Base-by-base conservation (phyloP, 2,329 filamentous ascomycete species). In the Beauveria varroae region DNA sequence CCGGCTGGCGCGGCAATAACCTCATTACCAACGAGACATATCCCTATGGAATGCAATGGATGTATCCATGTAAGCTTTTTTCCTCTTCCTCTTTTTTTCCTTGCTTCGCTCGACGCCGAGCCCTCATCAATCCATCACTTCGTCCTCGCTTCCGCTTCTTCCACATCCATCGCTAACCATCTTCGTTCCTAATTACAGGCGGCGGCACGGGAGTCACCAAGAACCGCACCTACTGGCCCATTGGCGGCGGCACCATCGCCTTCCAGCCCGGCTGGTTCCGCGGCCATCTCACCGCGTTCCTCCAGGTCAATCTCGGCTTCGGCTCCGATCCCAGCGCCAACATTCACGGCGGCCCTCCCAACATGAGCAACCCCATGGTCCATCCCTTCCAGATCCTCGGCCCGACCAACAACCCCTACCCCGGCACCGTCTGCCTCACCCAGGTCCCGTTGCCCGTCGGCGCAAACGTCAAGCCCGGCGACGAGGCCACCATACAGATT, bases 221-320 rank as follows among this genome's bases (percentile, higher is more conserved):
- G 50, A 98, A 99, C 77, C 86, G 93, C 64, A 96, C 95, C 16
- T 90, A 88, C 77, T 98, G 95, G 95, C 93, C 95, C 18, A 82
- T 91, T 55, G 84, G 78, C 34, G 95, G 95, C 67, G 95, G 95
- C 64, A 91, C 92, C n/a, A 70, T 99, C 63, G 84, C 91, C 55
- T 82, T 97, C 69, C 93, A 98, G 71, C 95, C 95, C 0, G 95
- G 93, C 69, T 98, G 95, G 95, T 97, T 97, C 79, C 86, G 87
- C 62, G 95, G 95, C 65, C 95, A 98, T 73, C 74, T 83, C 41
- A 87, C 85, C 6, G 93, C 92, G 20, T 84, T 91, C 68, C 82
- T 96, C 71, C 96, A 96, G 77, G 79, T 98, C 76, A 98, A 98
- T 78, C 81, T 98, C 60, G 95, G 95, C 66, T 86, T 93, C 66